A percentile compares a stretch with the other conserved stretches of the same genome.
phyloP scores from a whole-genome alignment of 768 basidiomycete genomes.

The Tylopilus felleus region DNA sequence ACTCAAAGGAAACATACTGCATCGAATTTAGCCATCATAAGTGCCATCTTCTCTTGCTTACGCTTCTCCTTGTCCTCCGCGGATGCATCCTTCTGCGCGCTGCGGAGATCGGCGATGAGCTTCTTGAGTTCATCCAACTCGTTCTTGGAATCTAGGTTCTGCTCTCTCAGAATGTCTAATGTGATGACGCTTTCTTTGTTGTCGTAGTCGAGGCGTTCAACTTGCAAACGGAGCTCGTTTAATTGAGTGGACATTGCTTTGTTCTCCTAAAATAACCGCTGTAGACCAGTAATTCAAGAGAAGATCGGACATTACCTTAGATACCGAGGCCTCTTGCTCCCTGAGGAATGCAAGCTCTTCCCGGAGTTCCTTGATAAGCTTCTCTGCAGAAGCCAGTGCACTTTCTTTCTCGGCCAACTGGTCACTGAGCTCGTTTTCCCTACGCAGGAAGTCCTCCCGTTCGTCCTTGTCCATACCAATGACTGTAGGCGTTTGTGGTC shows the following conservation, averaged over 20 bases:
- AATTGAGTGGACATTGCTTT: constrained; percentile 91
- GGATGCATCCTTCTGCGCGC: constrained; percentile 76
- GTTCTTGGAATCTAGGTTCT: constrained; percentile 78
- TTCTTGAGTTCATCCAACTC: constrained; percentile 90
- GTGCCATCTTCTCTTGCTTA: constrained; percentile 98
- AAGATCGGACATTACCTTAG: constrained; percentile 49
- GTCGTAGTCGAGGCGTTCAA: constrained; percentile 92
- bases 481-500: constrained; percentile 91
- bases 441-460: constrained; percentile 90
- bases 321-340: constrained; percentile 80
- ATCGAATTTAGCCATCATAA: constrained; percentile 99
- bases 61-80: constrained; percentile 98
- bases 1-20: constrained; percentile 51
- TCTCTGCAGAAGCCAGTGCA: constrained; percentile 73
- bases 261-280: constrained; percentile 65
- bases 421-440: constrained; percentile 97
- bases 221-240: constrained; percentile 86
- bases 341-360: constrained; percentile 89
- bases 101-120: constrained; percentile 73
- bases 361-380: constrained; percentile 80
- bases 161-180: constrained; percentile 92
- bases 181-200: constrained; percentile 93
- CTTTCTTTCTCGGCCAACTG: constrained; percentile 90
- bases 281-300: constrained; percentile 4
- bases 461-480: constrained; percentile 92